Percentiles rank a stretch among this genome's conserved stretches.
Conservation (phyloP, 768 basidiomycete species). For the Boletus vermiculosoides region DNA sequence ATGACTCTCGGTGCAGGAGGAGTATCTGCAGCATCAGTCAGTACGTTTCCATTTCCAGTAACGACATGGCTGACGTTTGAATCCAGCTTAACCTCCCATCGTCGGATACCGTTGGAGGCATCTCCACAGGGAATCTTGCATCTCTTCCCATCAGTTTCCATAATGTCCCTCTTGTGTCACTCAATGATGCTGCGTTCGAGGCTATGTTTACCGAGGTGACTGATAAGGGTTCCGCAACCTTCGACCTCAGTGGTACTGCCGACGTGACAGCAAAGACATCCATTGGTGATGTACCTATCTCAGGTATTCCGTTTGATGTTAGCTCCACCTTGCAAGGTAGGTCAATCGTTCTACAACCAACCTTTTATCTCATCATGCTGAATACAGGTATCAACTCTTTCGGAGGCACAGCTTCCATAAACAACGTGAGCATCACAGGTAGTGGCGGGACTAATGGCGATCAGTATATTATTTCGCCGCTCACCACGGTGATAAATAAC, state of each 20-base stretch:
- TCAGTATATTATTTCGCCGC: constrained; percentile 55
- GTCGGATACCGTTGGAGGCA: constrained; percentile 50
- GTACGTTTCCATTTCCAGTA: constrained; percentile 6
- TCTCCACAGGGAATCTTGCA: constrained; percentile 69
- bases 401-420: constrained; percentile 48
- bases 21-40: constrained; percentile 52
- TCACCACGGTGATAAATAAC: constrained; percentile 59
- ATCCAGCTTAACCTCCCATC: constrained; percentile 51
- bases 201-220: constrained; percentile 61
- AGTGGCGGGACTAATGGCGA: constrained; percentile 63
- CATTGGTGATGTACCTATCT: constrained; percentile 66
- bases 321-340: constrained; percentile 53
- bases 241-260: constrained; percentile 55
- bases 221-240: constrained; percentile 40
- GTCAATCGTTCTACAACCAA: neutral
- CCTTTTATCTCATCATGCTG: neutral
- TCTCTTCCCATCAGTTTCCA: constrained; percentile 57
- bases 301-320: constrained; percentile 62
- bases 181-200: constrained; percentile 53
- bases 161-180: constrained; percentile 53
- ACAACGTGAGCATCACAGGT: constrained; percentile 58
- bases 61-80: neutral
- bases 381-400: constrained; percentile 57
- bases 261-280: constrained; percentile 59
- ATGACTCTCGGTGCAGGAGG: constrained; percentile 52